Evolutionary conservation across 805 yeast genomes (phyloP), one percentile per base, ranked within the genome.

Genomic region (Wickerhamiella brachini): DNA sequence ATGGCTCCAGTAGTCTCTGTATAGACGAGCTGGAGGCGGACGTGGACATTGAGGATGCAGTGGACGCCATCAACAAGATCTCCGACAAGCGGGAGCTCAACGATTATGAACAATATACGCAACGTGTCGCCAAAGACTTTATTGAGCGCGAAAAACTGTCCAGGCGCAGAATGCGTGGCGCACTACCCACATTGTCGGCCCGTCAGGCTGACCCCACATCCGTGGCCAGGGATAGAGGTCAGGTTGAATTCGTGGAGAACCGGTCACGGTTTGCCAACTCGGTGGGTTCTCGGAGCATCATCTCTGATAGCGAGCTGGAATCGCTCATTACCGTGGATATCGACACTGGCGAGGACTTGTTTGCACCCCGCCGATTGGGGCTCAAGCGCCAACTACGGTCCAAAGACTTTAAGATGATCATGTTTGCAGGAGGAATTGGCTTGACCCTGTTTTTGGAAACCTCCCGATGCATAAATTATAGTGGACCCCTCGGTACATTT

Each of bases 1-100:
- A 63, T 24, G 65, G 65, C 18, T 64, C 58, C 18, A 56, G 60
- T 44, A 61, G 65, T 31, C 52, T 64, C 18, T 60, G 65, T 53
- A 55, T 64, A 12, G 68, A 64, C 48, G 62, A 51, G 17, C 49
- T 37, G 5, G 54, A 37, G 5, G 34, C 56, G 45, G 65, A 60
- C 39, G 56, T 57, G n/a, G 63, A 56, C 37, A 52, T 60, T n/a
- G 57, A 54, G 37, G 52, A 56, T 12, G 66, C 65, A 8, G 47
- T 62, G 39, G 52, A 50, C 24, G 61, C 56, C 48, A 44, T 57
- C 37, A 50, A 49, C 34, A 42, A 52, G 41, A 42, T 31, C 22
- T 26, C 44, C 26, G 50, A 24, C 45, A 42, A 17, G 18, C 50
- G 7, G 8, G 48, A 50, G 12, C 52, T 31, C 20, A 55, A 56